phyloP scores from a whole-genome alignment of 768 basidiomycete genomes.

The Lanmaoa pseudosensibilis region DNA sequence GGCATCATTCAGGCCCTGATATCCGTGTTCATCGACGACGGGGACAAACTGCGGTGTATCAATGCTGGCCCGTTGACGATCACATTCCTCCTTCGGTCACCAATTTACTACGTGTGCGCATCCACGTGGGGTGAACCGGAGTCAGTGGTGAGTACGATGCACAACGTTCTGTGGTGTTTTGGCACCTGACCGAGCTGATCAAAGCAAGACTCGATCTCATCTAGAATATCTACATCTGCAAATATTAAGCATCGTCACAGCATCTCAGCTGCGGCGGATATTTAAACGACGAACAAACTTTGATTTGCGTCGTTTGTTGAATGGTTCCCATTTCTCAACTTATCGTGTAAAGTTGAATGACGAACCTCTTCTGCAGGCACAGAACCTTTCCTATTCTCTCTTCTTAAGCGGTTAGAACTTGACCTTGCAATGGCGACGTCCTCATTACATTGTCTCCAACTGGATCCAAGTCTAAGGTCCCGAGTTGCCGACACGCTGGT shows the following conservation, averaged over 20 bases:
- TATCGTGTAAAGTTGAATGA: not conserved
- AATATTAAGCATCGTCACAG: conserved; percentile 87
- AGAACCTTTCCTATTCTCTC: conserved; percentile 73
- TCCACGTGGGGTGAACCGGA: conserved; percentile 97
- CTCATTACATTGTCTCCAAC: conserved; percentile 74
- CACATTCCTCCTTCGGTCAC: conserved; percentile 81
- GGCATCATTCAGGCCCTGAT: conserved; percentile 95
- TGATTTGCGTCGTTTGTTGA: conserved; percentile 74
- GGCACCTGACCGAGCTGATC: conserved; percentile 38
- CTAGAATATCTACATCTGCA: conserved; percentile 95
- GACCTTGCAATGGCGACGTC: conserved; percentile 84
- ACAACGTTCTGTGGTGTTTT: not conserved
- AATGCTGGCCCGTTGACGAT: conserved; percentile 82
- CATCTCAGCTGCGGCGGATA: conserved; percentile 76
- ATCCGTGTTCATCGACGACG: conserved; percentile 92
- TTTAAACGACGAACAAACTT: conserved; percentile 92
- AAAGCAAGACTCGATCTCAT: conserved; percentile 87
- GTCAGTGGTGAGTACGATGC: conserved; percentile 69
- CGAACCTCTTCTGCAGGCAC: conserved; percentile 54
- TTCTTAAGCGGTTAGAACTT: conserved; percentile 68
- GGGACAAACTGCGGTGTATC: conserved; percentile 82
- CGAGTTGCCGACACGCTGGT: conserved; percentile 80
- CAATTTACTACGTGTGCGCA: conserved; percentile 88
- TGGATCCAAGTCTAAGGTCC: conserved; percentile 68
- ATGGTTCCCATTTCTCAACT: conserved; percentile 42